Evolutionary conservation across 2,329 filamentous ascomycete species (phyloP).

Genomic region (Cryphonectria parasitica): DNA sequence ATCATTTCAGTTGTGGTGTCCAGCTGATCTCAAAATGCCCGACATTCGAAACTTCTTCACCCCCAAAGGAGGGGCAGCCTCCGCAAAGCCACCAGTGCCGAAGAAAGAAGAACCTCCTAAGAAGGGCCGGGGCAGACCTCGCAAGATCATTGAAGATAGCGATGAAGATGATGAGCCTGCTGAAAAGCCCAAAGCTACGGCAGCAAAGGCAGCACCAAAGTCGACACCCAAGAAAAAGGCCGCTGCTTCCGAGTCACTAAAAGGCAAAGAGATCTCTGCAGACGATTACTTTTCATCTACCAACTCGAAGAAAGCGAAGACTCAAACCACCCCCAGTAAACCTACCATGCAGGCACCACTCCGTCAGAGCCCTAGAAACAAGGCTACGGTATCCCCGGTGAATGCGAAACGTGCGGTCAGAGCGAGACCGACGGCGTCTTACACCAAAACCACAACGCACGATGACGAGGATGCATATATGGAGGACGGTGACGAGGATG

Average conservation of each 20-base stretch:
- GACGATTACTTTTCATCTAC: conserved; percentile 61
- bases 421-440: conserved; percentile 45
- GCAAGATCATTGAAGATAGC: conserved; percentile 37
- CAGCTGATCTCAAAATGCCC: conserved; percentile 55
- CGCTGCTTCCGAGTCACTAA: conserved; percentile 47
- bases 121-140: conserved; percentile 43
- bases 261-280: conserved; percentile 57
- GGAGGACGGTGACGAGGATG: conserved; percentile 71
- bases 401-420: conserved; percentile 35
- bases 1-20: not conserved
- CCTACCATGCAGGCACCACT: conserved; percentile 47
- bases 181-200: conserved; percentile 57
- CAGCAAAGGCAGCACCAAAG: conserved; percentile 51
- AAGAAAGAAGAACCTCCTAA: conserved; percentile 33
- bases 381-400: conserved; percentile 39
- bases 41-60: conserved; percentile 79
- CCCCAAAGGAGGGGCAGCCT: conserved; percentile 58
- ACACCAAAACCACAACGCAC: conserved; percentile 46
- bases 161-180: conserved; percentile 63
- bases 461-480: conserved; percentile 63
- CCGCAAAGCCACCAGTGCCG: conserved; percentile 41
- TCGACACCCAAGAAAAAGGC: conserved; percentile 58
- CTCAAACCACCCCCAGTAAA: conserved; percentile 42
- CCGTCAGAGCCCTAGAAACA: conserved; percentile 58
- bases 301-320: conserved; percentile 47